Percentiles rank a stretch among this genome's conserved stretches.
Evolutionary conservation across 176 grass and related monocot species (phyloP).

Genomic region (Eleusine coracana): DNA sequence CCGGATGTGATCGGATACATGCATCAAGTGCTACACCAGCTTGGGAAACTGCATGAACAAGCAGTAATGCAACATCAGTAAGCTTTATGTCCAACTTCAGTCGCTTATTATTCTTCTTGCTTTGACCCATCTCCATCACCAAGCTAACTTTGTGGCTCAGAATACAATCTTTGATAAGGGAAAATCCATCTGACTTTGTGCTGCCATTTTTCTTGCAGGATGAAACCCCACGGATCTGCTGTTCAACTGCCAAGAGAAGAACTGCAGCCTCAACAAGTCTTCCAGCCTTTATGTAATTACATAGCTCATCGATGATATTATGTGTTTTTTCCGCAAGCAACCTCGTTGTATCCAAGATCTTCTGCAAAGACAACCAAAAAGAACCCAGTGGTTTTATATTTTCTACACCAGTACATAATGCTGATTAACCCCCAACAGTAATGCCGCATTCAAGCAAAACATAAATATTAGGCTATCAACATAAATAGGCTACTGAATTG

Average conservation of each 20-base stretch:
- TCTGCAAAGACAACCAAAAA: conserved; percentile 2
- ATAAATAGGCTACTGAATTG: not conserved
- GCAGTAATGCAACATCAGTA: not conserved
- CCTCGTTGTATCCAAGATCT: not conserved
- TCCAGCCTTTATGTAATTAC: conserved; percentile 19
- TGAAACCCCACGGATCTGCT: not conserved
- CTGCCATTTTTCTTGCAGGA: not conserved
- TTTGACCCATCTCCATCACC: not conserved
- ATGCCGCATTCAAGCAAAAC: not conserved
- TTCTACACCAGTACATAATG: not conserved
- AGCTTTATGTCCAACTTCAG: not conserved
- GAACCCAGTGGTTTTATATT: not conserved
- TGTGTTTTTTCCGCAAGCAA: conserved; percentile 13
- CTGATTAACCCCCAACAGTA: not conserved
- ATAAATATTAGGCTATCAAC: not conserved
- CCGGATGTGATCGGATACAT: conserved; percentile 24
- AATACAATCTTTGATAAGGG: not conserved
- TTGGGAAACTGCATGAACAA: conserved; percentile 7
- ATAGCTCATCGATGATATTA: conserved; percentile 19
- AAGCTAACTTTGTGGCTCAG: not conserved
- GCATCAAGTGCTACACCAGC: conserved; percentile 38
- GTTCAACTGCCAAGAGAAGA: conserved; percentile 21
- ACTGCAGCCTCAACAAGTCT: conserved; percentile 15
- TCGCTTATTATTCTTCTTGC: not conserved
- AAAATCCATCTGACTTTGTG: not conserved